A percentile compares a stretch with the other conserved stretches of the same genome.
phyloP scores from a whole-genome alignment of 164 flowering plant species.

The Platanus orientalis region DNA sequence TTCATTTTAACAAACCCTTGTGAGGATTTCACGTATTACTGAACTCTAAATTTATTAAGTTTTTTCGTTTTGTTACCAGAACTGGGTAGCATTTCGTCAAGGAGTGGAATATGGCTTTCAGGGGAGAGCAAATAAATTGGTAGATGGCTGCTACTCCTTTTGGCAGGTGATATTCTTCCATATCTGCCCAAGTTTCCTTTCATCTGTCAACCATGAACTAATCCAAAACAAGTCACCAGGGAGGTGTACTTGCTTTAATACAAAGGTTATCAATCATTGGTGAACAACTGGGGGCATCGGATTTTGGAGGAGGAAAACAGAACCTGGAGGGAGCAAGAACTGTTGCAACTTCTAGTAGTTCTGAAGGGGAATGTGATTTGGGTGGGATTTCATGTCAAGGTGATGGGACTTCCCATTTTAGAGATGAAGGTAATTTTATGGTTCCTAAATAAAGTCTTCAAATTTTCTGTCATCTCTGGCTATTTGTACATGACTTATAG shows the following conservation, averaged over 20 bases:
- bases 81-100: slow-evolving; percentile 90
- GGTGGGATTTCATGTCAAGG: slow-evolving; percentile 21
- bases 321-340: slow-evolving; percentile 2
- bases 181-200: neutral
- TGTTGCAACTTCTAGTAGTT: slow-evolving; percentile 22
- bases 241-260: slow-evolving; percentile 57
- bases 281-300: slow-evolving; percentile 27
- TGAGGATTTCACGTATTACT: neutral
- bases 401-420: slow-evolving; percentile 17
- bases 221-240: slow-evolving; percentile 36
- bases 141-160: slow-evolving; percentile 98
- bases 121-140: slow-evolving; percentile 91
- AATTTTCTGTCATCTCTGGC: neutral
- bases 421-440: slow-evolving; percentile 6
- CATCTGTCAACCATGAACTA: neutral
- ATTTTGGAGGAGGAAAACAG: slow-evolving; percentile 18
- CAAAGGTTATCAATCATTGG: slow-evolving; percentile 44
- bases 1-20: neutral
- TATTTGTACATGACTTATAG: too few relatives aligned
- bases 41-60: neutral
- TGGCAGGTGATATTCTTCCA: slow-evolving; percentile 71
- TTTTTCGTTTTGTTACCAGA: slow-evolving; percentile 30
- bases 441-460: neutral
- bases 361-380: slow-evolving; percentile 22
- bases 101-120: slow-evolving; percentile 92